phyloP scores from a whole-genome alignment of 768 basidiomycete species.

The Trametes cubensis region DNA sequence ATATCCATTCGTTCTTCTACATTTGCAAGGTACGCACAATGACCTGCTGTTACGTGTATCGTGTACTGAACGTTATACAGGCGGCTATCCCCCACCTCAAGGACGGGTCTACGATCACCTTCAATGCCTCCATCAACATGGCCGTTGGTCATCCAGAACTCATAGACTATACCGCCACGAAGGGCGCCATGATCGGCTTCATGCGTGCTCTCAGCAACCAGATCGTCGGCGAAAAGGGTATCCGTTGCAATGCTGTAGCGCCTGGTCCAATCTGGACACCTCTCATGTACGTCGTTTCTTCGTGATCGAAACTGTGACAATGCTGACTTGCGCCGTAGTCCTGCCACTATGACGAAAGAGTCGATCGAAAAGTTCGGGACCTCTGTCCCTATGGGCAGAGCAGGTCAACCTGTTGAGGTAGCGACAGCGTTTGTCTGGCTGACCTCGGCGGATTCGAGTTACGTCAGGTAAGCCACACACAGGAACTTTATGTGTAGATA shows the following conservation, averaged over 20 bases:
- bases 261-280: constrained; percentile 55
- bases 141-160: constrained; percentile 49
- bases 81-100: constrained; percentile 48
- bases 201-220: constrained; percentile 53
- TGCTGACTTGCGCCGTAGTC: constrained; percentile 16
- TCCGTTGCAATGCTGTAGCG: constrained; percentile 44
- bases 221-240: constrained; percentile 50
- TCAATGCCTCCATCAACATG: constrained; percentile 48
- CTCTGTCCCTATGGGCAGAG: constrained; percentile 46
- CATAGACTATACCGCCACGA: constrained; percentile 57
- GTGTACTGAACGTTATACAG: background rate
- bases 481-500: background rate
- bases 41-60: background rate
- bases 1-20: constrained; percentile 51
- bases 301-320: background rate
- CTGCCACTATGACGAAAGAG: constrained; percentile 41
- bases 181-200: constrained; percentile 54
- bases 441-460: constrained; percentile 48
- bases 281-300: constrained; percentile 35
- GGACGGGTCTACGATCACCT: constrained; percentile 45
- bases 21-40: constrained; percentile 36
- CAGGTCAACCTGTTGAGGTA: constrained; percentile 54
- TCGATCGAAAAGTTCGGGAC: constrained; percentile 37
- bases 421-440: constrained; percentile 53
- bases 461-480: constrained; percentile 38